Evolutionary conservation across 2,329 filamentous ascomycete species (phyloP).

Genomic region (Fusarium buxicola): DNA sequence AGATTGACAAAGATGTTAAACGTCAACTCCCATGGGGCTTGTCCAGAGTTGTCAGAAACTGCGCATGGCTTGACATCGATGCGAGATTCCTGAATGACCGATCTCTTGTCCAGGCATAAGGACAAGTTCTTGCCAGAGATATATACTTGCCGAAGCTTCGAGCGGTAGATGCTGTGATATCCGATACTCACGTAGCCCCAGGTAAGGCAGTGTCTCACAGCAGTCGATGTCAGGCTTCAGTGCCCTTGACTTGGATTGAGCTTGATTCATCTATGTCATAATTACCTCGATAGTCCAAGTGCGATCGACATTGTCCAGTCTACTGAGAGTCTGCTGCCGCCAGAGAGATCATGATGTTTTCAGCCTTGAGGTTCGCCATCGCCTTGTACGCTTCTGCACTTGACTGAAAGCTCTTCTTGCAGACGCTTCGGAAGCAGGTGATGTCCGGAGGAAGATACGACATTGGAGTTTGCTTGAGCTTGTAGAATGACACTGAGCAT

Average conservation of each 20-base stretch:
- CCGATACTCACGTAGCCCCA: slow-evolving; percentile 10
- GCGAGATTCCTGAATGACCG: slow-evolving; percentile 10
- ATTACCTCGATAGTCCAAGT: neutral
- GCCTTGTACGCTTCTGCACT: slow-evolving; percentile 11
- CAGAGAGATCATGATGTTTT: slow-evolving; percentile 12
- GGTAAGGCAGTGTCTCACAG: slow-evolving; percentile 6
- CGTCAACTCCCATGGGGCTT: slow-evolving; percentile 3
- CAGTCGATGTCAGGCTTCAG: slow-evolving; percentile 13
- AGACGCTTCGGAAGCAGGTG: neutral
- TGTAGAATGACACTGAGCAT: slow-evolving; percentile 2
- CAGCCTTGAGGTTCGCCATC: slow-evolving; percentile 1
- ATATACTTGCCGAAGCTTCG: slow-evolving; percentile 16
- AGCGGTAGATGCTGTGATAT: neutral
- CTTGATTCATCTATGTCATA: slow-evolving; percentile 5
- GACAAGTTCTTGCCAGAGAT: slow-evolving; percentile 10
- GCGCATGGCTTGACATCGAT: slow-evolving; percentile 3
- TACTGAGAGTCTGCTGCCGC: slow-evolving; percentile 1
- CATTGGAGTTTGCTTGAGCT: neutral
- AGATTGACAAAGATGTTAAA: slow-evolving; percentile 4
- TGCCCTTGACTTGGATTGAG: slow-evolving; percentile 1
- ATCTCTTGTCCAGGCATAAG: slow-evolving; percentile 1
- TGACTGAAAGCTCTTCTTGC: slow-evolving; percentile 8
- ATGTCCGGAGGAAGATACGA: neutral
- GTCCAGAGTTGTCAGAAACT: neutral
- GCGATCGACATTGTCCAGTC: neutral